These are phyloP conservation scores for Penicillium frequentans DNA, from an alignment of 2,329 filamentous ascomycete genomes.

Conservation along the genomic window DNA sequence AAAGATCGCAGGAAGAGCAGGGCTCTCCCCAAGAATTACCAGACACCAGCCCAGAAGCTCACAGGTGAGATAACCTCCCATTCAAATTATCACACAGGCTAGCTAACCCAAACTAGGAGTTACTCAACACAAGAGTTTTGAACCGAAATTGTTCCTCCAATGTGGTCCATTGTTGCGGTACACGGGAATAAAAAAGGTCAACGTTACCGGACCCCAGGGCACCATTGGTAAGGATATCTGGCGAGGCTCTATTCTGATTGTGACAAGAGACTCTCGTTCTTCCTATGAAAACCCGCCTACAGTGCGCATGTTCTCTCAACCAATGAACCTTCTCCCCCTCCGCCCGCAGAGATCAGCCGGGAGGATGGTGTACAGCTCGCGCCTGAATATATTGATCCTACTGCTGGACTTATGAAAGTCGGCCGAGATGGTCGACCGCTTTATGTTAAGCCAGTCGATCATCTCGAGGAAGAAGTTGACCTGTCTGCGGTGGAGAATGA, in stretches of 20 bases:
- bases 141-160: conserved; percentile 79
- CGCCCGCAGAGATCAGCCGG: conserved; percentile 66
- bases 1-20: conserved; percentile 50
- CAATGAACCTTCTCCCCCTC: conserved; percentile 76
- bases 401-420: conserved; percentile 82
- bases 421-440: conserved; percentile 81
- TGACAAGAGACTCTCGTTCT: conserved; percentile 81
- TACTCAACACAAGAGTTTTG: conserved; percentile 64
- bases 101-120: conserved; percentile 42
- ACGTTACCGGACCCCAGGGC: conserved; percentile 33
- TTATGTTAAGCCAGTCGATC: conserved; percentile 86
- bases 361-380: conserved; percentile 62
- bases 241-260: conserved; percentile 94
- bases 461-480: conserved; percentile 75
- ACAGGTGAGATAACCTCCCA: conserved; percentile 23
- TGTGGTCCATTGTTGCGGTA: conserved; percentile 90
- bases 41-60: conserved; percentile 34
- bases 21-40: conserved; percentile 37
- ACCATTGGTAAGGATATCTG: conserved; percentile 71
- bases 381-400: conserved; percentile 81
- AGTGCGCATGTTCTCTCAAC: conserved; percentile 81
- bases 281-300: conserved; percentile 77
- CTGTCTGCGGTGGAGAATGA: conserved; percentile 78
- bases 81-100: not conserved
- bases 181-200: conserved; percentile 70